Percentiles rank a stretch among this genome's conserved stretches.
Conservation (phyloP, 192 early-diverging fungal genomes). For the Allomyces macrogynus region DNA sequence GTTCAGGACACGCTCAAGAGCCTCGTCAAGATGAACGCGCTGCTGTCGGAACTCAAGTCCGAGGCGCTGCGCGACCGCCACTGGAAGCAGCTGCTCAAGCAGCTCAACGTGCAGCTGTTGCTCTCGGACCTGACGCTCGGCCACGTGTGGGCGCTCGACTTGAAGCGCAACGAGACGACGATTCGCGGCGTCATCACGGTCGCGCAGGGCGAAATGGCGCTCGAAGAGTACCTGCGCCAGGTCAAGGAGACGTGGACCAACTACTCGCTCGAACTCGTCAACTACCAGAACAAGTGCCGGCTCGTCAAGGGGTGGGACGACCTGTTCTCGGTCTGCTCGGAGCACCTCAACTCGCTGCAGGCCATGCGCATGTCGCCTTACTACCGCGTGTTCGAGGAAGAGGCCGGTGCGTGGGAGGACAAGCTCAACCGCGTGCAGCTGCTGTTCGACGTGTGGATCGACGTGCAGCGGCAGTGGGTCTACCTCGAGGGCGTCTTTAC, state of each 20-base stretch:
- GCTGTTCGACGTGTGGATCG: conserved; percentile 98
- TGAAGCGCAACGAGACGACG: conserved; percentile 62
- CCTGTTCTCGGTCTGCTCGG: conserved; percentile 83
- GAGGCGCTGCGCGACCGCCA: conserved; percentile 92
- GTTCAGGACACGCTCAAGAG: conserved; percentile 65
- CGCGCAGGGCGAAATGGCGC: conserved; percentile 98
- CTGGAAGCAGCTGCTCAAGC: conserved; percentile 86
- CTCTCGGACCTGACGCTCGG: conserved; percentile 81
- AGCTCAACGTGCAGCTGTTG: conserved; percentile 45
- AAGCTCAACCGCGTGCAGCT: conserved; percentile 87
- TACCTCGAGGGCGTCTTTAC: conserved; percentile 98
- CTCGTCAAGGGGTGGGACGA: conserved; percentile 98
- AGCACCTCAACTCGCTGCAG: conserved; percentile 81
- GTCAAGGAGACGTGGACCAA: conserved; percentile 77
- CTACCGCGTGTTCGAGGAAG: conserved; percentile 96
- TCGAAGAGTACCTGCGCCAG: conserved; percentile 94
- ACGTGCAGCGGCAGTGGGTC: conserved; percentile 99
- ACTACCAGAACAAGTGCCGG: conserved; percentile 93
- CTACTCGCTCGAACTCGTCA: conserved; percentile 82
- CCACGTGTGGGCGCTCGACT: conserved; percentile 83
- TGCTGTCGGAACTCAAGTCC: conserved; percentile 78
- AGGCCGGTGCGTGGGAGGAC: conserved; percentile 85
- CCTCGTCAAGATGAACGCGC: conserved; percentile 57
- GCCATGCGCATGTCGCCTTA: conserved; percentile 97
- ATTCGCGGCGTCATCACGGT: conserved; percentile 74